Percentiles rank a stretch among this genome's conserved stretches.
These are phyloP conservation scores for Ogataea neopini DNA, from an alignment of 805 yeast genomes.

Conservation along the genomic window DNA sequence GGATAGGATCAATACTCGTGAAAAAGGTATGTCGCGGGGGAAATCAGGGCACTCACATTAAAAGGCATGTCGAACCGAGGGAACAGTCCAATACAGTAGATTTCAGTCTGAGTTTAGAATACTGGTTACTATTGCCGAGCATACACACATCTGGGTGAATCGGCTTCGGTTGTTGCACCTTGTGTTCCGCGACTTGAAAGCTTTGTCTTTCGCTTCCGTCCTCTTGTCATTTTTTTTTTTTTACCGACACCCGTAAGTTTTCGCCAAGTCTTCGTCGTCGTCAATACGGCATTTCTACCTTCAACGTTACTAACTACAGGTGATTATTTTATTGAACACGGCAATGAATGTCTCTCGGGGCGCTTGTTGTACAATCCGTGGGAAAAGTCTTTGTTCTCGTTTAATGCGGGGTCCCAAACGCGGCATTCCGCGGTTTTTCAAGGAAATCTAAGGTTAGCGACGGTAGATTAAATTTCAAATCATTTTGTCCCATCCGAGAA, in stretches of 20 bases:
- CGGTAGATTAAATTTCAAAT: neutral
- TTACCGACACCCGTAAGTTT: slow-evolving; percentile 4
- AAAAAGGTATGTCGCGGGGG: slow-evolving; percentile 16
- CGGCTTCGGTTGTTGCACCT: neutral
- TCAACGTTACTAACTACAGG: neutral
- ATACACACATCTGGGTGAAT: neutral
- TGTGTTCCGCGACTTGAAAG: slow-evolving; percentile 4
- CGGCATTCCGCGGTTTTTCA: slow-evolving; percentile 1
- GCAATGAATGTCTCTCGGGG: too few relatives aligned
- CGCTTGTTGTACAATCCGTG: neutral
- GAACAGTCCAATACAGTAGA: neutral
- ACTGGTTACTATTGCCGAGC: neutral
- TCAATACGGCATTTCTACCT: too few relatives aligned
- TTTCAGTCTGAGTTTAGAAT: neutral
- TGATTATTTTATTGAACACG: too few relatives aligned
- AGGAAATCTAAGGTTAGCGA: neutral
- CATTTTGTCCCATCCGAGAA: neutral
- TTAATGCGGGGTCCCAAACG: neutral
- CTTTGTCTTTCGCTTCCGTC: neutral
- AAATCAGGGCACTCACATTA: neutral
- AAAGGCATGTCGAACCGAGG: neutral
- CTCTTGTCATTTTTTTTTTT: neutral
- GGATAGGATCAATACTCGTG: slow-evolving; percentile 20
- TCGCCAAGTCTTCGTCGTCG: neutral
- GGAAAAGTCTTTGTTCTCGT: neutral